phyloP scores from a whole-genome alignment of 2,329 filamentous ascomycete species.

The Penicillium sp. region DNA sequence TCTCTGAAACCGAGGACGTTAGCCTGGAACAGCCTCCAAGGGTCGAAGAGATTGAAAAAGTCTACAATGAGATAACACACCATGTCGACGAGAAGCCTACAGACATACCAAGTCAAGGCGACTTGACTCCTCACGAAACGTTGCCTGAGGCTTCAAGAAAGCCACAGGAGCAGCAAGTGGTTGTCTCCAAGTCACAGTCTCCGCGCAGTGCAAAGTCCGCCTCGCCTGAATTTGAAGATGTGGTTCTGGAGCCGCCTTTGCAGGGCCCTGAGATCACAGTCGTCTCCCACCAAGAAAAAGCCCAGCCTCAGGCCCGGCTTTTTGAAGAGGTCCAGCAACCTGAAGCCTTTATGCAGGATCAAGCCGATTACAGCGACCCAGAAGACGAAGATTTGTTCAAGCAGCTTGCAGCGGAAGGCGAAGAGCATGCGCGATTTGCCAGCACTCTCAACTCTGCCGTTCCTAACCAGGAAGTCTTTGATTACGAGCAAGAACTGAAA shows the following conservation, averaged over 20 bases:
- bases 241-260: slow-evolving; percentile 34
- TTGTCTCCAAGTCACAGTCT: not conserved
- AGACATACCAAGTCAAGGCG: not conserved
- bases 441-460: slow-evolving; percentile 80
- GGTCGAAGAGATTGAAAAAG: not conserved
- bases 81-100: not conserved
- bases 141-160: not conserved
- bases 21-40: not conserved
- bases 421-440: slow-evolving; percentile 92
- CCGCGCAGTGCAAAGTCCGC: slow-evolving; percentile 38
- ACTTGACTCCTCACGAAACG: not conserved
- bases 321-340: slow-evolving; percentile 13
- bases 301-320: slow-evolving; percentile 5
- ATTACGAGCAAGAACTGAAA: slow-evolving; percentile 86
- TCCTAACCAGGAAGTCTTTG: slow-evolving; percentile 67
- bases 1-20: no score
- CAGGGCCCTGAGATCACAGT: slow-evolving; percentile 13
- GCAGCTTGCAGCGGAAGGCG: slow-evolving; percentile 84
- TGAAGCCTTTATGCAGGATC: slow-evolving; percentile 43
- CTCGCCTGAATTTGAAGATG: slow-evolving; percentile 56
- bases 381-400: slow-evolving; percentile 88
- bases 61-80: slow-evolving; percentile 1
- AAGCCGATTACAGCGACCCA: slow-evolving; percentile 75
- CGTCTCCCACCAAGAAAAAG: slow-evolving; percentile 27
- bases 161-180: not conserved